Evolutionary conservation across 768 basidiomycete genomes (phyloP).

Genomic region (Myochromella boudieri): DNA sequence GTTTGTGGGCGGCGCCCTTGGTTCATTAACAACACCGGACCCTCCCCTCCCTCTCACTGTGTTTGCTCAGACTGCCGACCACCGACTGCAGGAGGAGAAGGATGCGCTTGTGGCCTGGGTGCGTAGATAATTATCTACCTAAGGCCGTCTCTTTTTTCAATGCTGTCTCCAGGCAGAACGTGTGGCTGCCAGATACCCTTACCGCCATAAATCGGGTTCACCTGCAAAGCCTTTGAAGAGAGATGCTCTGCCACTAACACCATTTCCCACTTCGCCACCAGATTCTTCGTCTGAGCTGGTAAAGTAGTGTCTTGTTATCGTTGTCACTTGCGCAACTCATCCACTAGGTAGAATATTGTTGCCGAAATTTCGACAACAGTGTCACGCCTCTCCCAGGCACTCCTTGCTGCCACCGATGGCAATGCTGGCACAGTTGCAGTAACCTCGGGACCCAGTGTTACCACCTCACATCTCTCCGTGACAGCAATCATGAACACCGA

Average conservation of each 20-base stretch:
- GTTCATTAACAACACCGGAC: too few species aligned
- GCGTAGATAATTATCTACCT: neutral
- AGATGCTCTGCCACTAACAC: neutral
- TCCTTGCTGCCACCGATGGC: neutral
- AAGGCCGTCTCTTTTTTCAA: too few species aligned
- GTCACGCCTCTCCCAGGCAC: neutral
- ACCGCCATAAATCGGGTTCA: too few species aligned
- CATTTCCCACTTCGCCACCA: neutral
- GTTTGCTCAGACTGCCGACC: neutral
- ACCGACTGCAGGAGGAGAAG: conserved; percentile 1
- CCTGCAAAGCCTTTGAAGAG: too few species aligned
- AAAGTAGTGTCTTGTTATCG: neutral
- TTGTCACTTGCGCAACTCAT: too few species aligned
- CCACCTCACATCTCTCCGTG: neutral
- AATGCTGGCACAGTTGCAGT: conserved; percentile 11
- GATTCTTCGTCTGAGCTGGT: neutral
- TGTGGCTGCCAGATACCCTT: neutral
- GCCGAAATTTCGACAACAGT: neutral
- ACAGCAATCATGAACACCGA: neutral
- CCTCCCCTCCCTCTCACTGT: neutral
- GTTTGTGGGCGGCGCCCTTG: neutral
- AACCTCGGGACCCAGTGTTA: conserved; percentile 18
- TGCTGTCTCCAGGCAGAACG: too few species aligned
- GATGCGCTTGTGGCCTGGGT: neutral
- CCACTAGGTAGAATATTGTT: too few species aligned